phyloP scores from a whole-genome alignment of 306 rosid genomes.

The Rosa lucieae region DNA sequence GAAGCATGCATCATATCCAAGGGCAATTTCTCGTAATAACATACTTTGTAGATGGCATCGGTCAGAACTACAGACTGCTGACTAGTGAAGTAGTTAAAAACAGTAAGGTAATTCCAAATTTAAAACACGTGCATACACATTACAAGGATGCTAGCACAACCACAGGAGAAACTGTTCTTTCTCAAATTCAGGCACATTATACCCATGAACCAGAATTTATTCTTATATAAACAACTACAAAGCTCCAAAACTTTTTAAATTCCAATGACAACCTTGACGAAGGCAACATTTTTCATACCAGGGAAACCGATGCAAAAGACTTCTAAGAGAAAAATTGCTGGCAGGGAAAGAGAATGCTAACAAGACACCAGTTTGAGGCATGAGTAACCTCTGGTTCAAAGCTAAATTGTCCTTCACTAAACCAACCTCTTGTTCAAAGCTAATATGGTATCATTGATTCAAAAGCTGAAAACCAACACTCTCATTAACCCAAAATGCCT shows the following conservation, averaged over 20 bases:
- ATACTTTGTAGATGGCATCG: not conserved
- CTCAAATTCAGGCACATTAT: not conserved
- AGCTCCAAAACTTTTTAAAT: not conserved
- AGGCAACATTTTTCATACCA: conserved; percentile 6
- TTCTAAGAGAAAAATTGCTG: not conserved
- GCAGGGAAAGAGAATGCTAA: not conserved
- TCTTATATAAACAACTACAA: not conserved
- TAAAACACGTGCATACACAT: not conserved
- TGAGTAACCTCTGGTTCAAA: too few relatives aligned
- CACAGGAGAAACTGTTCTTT: not conserved
- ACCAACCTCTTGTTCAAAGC: not conserved
- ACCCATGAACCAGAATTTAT: not conserved
- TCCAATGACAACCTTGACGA: too few relatives aligned
- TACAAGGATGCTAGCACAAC: not conserved
- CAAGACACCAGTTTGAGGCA: not conserved
- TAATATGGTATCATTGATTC: not conserved
- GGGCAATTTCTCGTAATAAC: not conserved
- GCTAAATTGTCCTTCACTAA: not conserved
- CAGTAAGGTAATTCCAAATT: not conserved
- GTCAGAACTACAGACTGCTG: not conserved
- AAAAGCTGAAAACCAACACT: not conserved
- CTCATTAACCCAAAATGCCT: not conserved
- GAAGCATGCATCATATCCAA: not conserved
- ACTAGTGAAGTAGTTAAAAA: not conserved
- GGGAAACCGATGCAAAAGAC: not conserved